Evolutionary conservation across 164 flowering plant genomes (phyloP).

Genomic region (Hamamelis virginiana): DNA sequence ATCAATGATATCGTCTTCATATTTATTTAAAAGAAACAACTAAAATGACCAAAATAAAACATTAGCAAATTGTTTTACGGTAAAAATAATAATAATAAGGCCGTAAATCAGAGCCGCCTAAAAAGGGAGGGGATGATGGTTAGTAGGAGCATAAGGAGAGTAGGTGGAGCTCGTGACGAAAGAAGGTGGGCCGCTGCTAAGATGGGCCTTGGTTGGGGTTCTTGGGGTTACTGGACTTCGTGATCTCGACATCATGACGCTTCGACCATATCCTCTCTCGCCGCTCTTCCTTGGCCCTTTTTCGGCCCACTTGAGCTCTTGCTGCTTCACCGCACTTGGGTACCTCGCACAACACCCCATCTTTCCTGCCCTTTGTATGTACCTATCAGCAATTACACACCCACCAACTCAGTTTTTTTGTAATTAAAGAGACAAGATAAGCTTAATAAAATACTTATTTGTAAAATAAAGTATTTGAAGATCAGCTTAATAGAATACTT

Average conservation of each 20-base stretch:
- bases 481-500: too few relatives aligned
- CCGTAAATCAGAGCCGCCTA: not conserved
- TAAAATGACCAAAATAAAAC: not conserved
- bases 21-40: too few relatives aligned
- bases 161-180: slow-evolving; percentile 30
- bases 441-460: too few relatives aligned
- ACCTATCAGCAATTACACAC: slow-evolving; percentile 30
- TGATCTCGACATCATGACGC: slow-evolving; percentile 26
- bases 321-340: slow-evolving; percentile 40
- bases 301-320: slow-evolving; percentile 69
- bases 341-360: slow-evolving; percentile 48
- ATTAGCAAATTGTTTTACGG: not conserved
- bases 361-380: slow-evolving; percentile 57
- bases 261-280: slow-evolving; percentile 23
- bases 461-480: too few relatives aligned
- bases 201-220: slow-evolving; percentile 16
- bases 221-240: slow-evolving; percentile 24
- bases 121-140: slow-evolving; percentile 30
- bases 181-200: slow-evolving; percentile 20
- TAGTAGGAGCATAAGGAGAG: slow-evolving; percentile 26
- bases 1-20: too few relatives aligned
- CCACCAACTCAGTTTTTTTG: not conserved
- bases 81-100: not conserved
- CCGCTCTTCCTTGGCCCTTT: slow-evolving; percentile 54
- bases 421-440: too few relatives aligned